Base-by-base conservation (phyloP, 2,329 filamentous ascomycete genomes). In the Aspergillus flavus region DNA sequence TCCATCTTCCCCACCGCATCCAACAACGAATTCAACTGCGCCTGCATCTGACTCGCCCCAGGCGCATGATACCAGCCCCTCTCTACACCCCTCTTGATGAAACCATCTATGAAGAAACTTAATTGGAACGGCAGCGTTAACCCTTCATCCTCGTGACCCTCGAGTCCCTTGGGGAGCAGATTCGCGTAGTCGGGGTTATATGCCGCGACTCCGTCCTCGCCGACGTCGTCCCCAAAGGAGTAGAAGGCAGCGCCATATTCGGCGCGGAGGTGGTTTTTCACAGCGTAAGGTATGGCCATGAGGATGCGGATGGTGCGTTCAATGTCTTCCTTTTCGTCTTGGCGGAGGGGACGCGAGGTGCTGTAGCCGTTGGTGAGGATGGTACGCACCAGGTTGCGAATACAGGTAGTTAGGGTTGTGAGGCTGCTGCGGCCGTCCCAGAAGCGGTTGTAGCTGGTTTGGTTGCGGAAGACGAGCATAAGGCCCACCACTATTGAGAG, bases 381-480 rank as follows among this genome's bases (percentile, higher is more conserved):
- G 16, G 83, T 82, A 14, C 87, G 79, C 2, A 85, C 83, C 0
- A 90, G 79, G 67, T 88, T 89, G 61, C 87, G 82, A 16, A 89
- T 82, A 45, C 80, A 80, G n/a, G 87, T 87, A 55, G 82, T 82
- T 34, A 89, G 81, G 0, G 82, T 82, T 12, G 81, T 86, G 60
- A 89, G 81, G 66, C 85, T 83, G 67, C 84, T 84, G 50, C 86
- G 78, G 5, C 85, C 86, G 3, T 84, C 84, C 87, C 87, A 89
- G 78, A 89, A 89, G 2, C 87, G 81, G 68, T 88, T 87, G 76
- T 89, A 89, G 59, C 82, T 85, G 3, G 87, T 89, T 67, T 84
- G 82, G 69, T 90, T 89, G 43, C 87, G 83, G 77, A 90, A 89
- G 32, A 90, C 87, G 61, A 90, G 85, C 83, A 90, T 89, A 46